phyloP scores from a whole-genome alignment of 208 protist genomes.

The Leishmania turanica region DNA sequence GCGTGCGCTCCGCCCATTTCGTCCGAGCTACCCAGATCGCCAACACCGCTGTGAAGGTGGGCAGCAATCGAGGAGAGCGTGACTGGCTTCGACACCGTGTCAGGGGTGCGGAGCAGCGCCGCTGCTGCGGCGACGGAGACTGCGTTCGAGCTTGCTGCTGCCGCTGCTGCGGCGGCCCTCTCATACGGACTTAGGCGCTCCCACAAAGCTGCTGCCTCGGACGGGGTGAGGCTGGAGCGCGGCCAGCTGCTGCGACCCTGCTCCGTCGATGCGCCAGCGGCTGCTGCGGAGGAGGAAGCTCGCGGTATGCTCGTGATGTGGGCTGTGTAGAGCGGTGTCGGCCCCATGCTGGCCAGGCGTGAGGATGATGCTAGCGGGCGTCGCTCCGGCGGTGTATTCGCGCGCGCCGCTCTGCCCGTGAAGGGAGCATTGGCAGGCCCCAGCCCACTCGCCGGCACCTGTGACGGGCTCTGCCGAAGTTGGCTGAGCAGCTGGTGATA shows the following conservation, averaged over 20 bases:
- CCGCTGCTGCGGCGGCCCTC: constrained; percentile 9
- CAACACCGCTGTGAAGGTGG: constrained; percentile 16
- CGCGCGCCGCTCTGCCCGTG: not conserved
- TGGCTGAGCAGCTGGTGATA: constrained; percentile 36
- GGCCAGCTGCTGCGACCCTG: constrained; percentile 3
- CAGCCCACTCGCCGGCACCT: not conserved
- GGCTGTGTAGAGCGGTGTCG: constrained; percentile 22
- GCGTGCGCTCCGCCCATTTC: not conserved
- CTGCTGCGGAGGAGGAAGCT: not conserved
- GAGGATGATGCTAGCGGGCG: not conserved
- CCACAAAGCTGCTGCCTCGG: constrained; percentile 17
- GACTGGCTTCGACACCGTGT: constrained; percentile 26
- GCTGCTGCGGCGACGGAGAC: not conserved
- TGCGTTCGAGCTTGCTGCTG: not conserved
- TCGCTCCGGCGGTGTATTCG: constrained; percentile 22
- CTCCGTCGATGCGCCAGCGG: not conserved
- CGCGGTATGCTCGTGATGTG: constrained; percentile 1
- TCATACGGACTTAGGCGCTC: constrained; percentile 26
- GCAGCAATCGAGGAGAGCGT: constrained; percentile 29
- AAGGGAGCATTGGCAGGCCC: not conserved
- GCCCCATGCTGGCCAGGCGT: not conserved
- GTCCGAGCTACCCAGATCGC: not conserved
- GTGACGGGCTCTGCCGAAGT: constrained; percentile 26
- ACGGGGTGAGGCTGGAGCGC: not conserved
- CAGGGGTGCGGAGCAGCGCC: constrained; percentile 20